A percentile compares a stretch with the other conserved stretches of the same genome.
phyloP scores from a whole-genome alignment of 192 early-diverging fungal genomes.

The Phycomyces nitens region DNA sequence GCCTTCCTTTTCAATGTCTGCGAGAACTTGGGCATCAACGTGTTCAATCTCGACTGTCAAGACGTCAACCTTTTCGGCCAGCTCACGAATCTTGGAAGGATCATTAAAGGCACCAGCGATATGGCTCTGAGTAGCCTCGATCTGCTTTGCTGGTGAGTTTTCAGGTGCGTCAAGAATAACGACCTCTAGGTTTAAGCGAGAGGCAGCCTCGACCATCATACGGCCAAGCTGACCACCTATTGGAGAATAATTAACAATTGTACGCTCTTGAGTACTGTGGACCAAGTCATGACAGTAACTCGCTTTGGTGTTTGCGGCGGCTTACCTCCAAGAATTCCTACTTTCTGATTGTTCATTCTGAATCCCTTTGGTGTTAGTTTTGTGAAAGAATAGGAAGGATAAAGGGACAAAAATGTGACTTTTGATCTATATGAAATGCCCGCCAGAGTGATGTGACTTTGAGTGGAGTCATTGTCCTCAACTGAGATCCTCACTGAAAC shows the following conservation, averaged over 20 bases:
- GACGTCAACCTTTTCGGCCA: constrained; percentile 74
- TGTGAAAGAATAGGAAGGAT: constrained; percentile 6
- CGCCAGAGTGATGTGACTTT: too few relatives aligned
- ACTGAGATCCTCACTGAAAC: too few relatives aligned
- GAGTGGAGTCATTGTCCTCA: too few relatives aligned
- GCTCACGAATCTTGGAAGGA: constrained; percentile 64
- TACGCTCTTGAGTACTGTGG: constrained; percentile 16
- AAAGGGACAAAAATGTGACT: constrained; percentile 8
- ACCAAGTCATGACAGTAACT: not conserved
- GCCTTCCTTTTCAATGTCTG: constrained; percentile 54
- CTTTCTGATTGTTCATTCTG: constrained; percentile 47
- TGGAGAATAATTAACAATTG: constrained; percentile 31
- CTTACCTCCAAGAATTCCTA: constrained; percentile 55
- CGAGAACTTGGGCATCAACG: constrained; percentile 68
- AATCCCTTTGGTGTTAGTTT: not conserved
- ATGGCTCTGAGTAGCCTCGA: constrained; percentile 63
- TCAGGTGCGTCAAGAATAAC: constrained; percentile 76
- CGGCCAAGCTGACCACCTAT: constrained; percentile 97
- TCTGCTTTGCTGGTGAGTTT: constrained; percentile 84
- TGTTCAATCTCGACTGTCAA: constrained; percentile 99
- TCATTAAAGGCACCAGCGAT: constrained; percentile 86
- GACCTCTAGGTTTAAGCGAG: constrained; percentile 82
- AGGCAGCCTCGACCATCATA: constrained; percentile 96
- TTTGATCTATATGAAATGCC: not conserved
- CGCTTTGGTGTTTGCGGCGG: not conserved